Base-by-base conservation (phyloP, 805 yeast genomes). In the Candida orba region DNA sequence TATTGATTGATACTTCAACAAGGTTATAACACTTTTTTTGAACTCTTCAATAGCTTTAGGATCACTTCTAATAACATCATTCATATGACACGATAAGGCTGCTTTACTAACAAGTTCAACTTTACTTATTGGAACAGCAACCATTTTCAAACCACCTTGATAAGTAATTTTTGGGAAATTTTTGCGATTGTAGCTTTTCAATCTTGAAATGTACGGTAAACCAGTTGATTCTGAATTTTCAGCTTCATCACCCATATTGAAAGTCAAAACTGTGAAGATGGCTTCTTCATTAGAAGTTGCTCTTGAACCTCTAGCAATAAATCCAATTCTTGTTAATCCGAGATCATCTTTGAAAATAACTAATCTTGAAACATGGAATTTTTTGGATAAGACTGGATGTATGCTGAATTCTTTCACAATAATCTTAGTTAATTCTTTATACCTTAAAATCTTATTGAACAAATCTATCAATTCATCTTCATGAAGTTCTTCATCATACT, bases 291-390 rank as follows among this genome's bases (percentile, higher is more conserved):
- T 33, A 8, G 43, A 52, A 6, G 36, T 31, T 1, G 41, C 9
- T 49, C 30, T 62, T 50, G 42, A 59, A 55, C 15, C 62, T 56
- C 69, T 77, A 33, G 75, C 66, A 23, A 81, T 63, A 44, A 82
- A 71, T 6, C 89, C 95, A 12, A 75, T 62, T 39, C 66, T 59
- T 1, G 72, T 50, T 1, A 42, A 18, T 4, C 63, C 71, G 7
- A 66, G 57, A 6, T 60, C 59, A 54, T 79, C 81, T 47, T 77
- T 70, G 59, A 67, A 87, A 6, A 81, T 69, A 41, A 85, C 54
- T 39, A 84, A 56, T 47, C 83, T 68, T 3, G 90, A 91, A 2
- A 63, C 56, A 42, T 63, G 68, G 41, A 84, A 61, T 17, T 71
- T 62, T 30, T 69, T 68, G 43, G 75, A 69, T n/a, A 75, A 63